Conservation (phyloP, 2,329 filamentous ascomycete genomes). For the Coleophoma crateriformis region DNA sequence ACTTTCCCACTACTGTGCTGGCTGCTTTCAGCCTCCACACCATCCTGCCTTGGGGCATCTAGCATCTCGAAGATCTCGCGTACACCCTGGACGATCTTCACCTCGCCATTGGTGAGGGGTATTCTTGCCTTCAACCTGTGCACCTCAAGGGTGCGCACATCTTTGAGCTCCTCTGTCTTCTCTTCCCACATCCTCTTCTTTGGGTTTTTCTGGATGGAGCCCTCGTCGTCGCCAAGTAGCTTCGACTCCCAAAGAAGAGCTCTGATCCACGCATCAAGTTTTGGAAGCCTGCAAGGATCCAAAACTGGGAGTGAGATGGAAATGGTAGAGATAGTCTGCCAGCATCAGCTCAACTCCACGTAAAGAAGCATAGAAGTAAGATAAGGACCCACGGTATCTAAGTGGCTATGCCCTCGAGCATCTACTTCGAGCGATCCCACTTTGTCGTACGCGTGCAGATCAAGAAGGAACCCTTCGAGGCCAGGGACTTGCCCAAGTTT, state of each 20-base stretch:
- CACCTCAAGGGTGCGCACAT: conserved; percentile 58
- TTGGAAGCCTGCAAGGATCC: conserved; percentile 46
- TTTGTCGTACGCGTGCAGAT: conserved; percentile 88
- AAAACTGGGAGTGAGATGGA: conserved; percentile 64
- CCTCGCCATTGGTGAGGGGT: conserved; percentile 53
- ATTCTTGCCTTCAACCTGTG: conserved; percentile 84
- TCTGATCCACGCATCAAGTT: conserved; percentile 76
- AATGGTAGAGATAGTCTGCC: conserved; percentile 76
- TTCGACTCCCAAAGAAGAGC: conserved; percentile 76
- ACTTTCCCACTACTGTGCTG: conserved; percentile 45
- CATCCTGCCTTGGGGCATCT: conserved; percentile 39
- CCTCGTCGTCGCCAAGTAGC: conserved; percentile 37
- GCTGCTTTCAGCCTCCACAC: conserved; percentile 16
- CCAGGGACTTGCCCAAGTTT: conserved; percentile 73
- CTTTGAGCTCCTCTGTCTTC: conserved; percentile 1
- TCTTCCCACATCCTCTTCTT: conserved; percentile 22
- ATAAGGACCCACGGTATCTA: conserved; percentile 67
- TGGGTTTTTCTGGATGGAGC: conserved; percentile 5
- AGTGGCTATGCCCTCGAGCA: conserved; percentile 78
- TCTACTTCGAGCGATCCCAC: conserved; percentile 68
- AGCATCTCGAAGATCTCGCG: conserved; percentile 90
- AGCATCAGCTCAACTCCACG: background rate
- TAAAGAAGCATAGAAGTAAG: background rate
- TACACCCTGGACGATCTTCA: conserved; percentile 84
- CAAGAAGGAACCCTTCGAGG: conserved; percentile 80